Evolutionary conservation across 305 asterid species (phyloP), one percentile per base, ranked within the genome.

Genomic region (Fraxinus dipetala): DNA sequence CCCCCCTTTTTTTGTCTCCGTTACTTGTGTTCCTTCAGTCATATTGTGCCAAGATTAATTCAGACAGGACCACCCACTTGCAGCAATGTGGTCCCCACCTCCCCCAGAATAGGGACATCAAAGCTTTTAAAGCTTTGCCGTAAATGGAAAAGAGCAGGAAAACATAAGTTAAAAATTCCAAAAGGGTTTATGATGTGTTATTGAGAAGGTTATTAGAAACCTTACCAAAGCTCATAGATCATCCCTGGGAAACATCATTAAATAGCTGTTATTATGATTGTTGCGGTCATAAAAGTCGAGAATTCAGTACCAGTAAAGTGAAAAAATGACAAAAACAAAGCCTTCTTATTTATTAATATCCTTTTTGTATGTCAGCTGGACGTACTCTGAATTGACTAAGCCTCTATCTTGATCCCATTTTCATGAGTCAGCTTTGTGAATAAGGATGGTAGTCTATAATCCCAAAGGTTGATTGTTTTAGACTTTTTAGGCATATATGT

Each of bases 141-240:
- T 10, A 28, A 63, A 63, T 22, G 74, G 74, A 28, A 67, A 67
- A 11, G 20, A 7, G 35, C 74, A 13, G 36, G 36, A 28, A 67
- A 67, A 28, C 35, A 1, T 26, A 65, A 24, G 32, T 65, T 26
- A 65, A 65, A 59, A 11, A 26, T 67, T 28, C 36, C 74, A 11
- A 11, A 67, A 13, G 0, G 80, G 77, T 30, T 78, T 59, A 51
- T 78, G 78, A 20, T 22, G 13, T 77, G 32, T 75, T 61, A 43
- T 11, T 18, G 5, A 54, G 38, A 54, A 26, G 72, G 75, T 79
- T 36, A 13, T 82, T 45, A 13, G 67, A 26, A 26, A 77, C 32
- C 65, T 82, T 59, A 20, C 56, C 54, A 70, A 54, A 81, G 56
- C 81, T 26, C 54, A n/a, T 22, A 30, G 56, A 28, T 51, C 61